Evolutionary conservation across 1,284 basidiomycete genomes (phyloP), one percentile per base, ranked within the genome.

Genomic region (Sporisorium exsertum): DNA sequence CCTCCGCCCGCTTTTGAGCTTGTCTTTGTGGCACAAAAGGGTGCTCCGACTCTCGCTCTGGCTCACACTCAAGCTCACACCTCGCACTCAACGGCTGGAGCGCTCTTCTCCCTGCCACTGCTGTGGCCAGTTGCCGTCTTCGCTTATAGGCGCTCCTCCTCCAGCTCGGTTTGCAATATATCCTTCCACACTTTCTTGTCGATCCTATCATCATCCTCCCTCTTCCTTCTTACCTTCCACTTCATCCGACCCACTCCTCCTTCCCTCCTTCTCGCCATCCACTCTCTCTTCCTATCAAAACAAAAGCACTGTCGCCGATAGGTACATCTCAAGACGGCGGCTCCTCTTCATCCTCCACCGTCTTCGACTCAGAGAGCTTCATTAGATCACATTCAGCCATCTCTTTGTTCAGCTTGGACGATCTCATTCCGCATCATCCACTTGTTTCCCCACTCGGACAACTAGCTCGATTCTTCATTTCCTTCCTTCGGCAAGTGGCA

Each of bases 161-260:
- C 32, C 52, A n/a, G 32, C 47, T 37, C 40, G 18, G 45, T 51
- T 60, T 60, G 42, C 50, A 67, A 67, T 67, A 67, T 67, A 67
- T 60, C 47, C 62, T 58, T 64, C 56, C 56, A 54, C 43, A 53
- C 42, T 55, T 52, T 35, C 53, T 7, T 47, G 46, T 60, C 53
- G n/a, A 27, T 29, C 49, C 57, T 33, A 45, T 46, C 53, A 18
- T 18, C 64, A 22, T 55, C 57, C 43, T 43, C 45, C 20, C 45
- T 32, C 46, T 35, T 35, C 52, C 37, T 33, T 46, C 47, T 15
- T 26, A 33, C 43, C 24, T 47, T 18, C 15, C 33, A 33, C 24
- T 26, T 20, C 45, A 37, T 20, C 43, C 26, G 35, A 22, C 16
- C 32, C 16, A 26, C 47, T 54, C 56, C n/a, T 42, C 29, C 61